Evolutionary conservation across 2,329 filamentous ascomycete genomes (phyloP).

Genomic region (Neofusicoccum parvum): DNA sequence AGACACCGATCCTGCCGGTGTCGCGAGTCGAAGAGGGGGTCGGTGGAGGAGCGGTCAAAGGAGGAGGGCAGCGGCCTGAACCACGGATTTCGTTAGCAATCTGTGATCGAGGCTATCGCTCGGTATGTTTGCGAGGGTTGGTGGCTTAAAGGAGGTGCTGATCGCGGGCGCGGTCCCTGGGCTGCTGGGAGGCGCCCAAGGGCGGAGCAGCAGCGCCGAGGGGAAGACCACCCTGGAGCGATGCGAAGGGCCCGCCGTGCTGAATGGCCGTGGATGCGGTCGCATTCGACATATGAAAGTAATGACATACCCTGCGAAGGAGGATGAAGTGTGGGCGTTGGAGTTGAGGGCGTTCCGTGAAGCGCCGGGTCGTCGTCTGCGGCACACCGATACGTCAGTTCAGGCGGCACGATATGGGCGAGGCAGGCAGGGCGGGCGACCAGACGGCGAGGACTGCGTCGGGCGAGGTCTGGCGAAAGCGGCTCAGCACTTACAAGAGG

Average conservation of each 20-base stretch:
- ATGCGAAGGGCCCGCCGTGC: conserved; percentile 25
- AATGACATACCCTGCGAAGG: conserved; percentile 35
- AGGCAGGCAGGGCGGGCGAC: neutral
- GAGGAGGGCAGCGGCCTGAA: conserved; percentile 30
- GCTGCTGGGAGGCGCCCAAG: conserved; percentile 35
- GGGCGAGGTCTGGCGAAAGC: conserved; percentile 8
- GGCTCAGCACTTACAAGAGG: conserved; percentile 1
- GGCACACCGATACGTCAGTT: conserved; percentile 26
- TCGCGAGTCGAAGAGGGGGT: conserved; percentile 37
- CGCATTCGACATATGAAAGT: conserved; percentile 34
- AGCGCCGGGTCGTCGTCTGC: conserved; percentile 35
- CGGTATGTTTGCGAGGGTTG: neutral
- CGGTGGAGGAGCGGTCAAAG: conserved; percentile 33
- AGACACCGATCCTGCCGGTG: conserved; percentile 41
- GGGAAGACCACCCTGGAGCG: conserved; percentile 20
- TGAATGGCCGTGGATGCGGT: conserved; percentile 28
- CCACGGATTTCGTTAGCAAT: conserved; percentile 18
- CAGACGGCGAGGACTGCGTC: neutral
- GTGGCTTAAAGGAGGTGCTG: conserved; percentile 17
- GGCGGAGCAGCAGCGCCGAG: conserved; percentile 30
- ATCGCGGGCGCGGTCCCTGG: conserved; percentile 29
- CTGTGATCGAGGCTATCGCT: neutral
- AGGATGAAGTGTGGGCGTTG: conserved; percentile 31
- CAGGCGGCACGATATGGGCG: conserved; percentile 10
- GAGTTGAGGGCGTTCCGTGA: conserved; percentile 38